A percentile compares a stretch with the other conserved stretches of the same genome.
Evolutionary conservation across 2,329 filamentous ascomycete species (phyloP).

Genomic region (Acephala macrosclerotiorum): DNA sequence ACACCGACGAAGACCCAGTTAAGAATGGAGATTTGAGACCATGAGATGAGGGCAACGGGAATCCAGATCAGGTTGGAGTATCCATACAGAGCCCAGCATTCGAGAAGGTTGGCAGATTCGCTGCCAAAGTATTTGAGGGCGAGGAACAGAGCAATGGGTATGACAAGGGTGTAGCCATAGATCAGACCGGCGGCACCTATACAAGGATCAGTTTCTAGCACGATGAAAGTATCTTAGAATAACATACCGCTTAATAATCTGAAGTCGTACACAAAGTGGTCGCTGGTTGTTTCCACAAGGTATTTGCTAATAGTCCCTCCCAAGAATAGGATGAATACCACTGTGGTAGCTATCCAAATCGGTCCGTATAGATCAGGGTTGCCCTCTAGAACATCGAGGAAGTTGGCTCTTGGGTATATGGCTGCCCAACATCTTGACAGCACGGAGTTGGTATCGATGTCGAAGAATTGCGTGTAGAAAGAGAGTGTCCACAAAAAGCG

Average conservation of each 20-base stretch:
- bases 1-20: constrained; percentile 95
- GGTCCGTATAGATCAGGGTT: constrained; percentile 97
- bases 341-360: constrained; percentile 98
- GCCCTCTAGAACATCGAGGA: constrained; percentile 95
- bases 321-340: constrained; percentile 93
- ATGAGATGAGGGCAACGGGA: constrained; percentile 88
- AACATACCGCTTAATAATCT: constrained; percentile 77
- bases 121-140: constrained; percentile 95
- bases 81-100: constrained; percentile 95
- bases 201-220: not conserved
- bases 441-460: constrained; percentile 93
- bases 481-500: constrained; percentile 90
- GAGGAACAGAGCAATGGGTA: constrained; percentile 86
- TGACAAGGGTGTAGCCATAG: constrained; percentile 91
- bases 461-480: constrained; percentile 98
- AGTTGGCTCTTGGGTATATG: constrained; percentile 91
- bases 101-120: constrained; percentile 89
- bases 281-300: constrained; percentile 70
- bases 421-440: constrained; percentile 85
- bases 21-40: constrained; percentile 83
- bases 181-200: constrained; percentile 85
- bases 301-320: constrained; percentile 96
- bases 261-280: constrained; percentile 91
- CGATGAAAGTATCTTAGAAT: not conserved
- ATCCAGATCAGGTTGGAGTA: constrained; percentile 99